Evolutionary conservation across 2,329 filamentous ascomycete species (phyloP).

Genomic region (Exophiala spinifera): DNA sequence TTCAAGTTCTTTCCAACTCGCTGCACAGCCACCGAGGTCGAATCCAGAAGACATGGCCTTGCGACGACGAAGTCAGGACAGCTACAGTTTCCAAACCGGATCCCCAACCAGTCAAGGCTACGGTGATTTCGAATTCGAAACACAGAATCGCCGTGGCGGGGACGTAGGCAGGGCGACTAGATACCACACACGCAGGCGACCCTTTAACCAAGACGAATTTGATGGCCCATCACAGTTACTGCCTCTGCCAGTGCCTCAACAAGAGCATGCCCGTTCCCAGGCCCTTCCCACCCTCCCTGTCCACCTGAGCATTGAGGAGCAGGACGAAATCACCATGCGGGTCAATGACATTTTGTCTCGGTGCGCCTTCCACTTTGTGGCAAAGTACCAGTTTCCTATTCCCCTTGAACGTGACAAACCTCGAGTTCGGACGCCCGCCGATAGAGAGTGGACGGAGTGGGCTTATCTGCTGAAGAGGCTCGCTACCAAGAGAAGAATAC

Average conservation of each 20-base stretch:
- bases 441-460: constrained; percentile 90
- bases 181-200: constrained; percentile 34
- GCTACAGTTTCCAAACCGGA: constrained; percentile 24
- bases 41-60: constrained; percentile 23
- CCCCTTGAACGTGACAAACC: constrained; percentile 79
- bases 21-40: constrained; percentile 17
- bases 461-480: constrained; percentile 81
- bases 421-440: constrained; percentile 68
- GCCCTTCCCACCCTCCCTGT: constrained; percentile 79
- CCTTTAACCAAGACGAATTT: constrained; percentile 83
- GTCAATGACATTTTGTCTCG: constrained; percentile 82
- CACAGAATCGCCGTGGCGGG: constrained; percentile 20
- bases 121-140: constrained; percentile 27
- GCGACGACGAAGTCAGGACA: constrained; percentile 29
- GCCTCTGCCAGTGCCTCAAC: constrained; percentile 66
- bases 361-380: constrained; percentile 86
- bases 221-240: constrained; percentile 83
- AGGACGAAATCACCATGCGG: constrained; percentile 73
- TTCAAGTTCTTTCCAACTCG: constrained; percentile 16
- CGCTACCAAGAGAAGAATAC: constrained; percentile 81
- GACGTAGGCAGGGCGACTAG: constrained; percentile 24
- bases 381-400: constrained; percentile 87
- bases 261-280: constrained; percentile 72
- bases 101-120: constrained; percentile 28
- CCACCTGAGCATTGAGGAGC: constrained; percentile 77